Percentiles rank a stretch among this genome's conserved stretches.
phyloP scores from a whole-genome alignment of 2,329 filamentous ascomycete species.

The Xylariomycetidae sp. region DNA sequence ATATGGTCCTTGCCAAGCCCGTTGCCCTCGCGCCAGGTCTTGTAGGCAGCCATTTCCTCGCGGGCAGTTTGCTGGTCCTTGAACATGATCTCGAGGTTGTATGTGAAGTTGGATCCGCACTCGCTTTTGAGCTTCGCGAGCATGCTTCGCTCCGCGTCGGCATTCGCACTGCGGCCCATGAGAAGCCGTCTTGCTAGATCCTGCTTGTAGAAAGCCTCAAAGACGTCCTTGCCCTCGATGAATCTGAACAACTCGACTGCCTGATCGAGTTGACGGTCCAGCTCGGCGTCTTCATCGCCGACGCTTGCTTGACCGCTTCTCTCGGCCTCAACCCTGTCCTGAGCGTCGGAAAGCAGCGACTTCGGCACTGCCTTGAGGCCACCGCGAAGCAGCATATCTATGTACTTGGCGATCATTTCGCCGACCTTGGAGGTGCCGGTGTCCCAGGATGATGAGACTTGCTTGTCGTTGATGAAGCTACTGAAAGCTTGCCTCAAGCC shows the following conservation, averaged over 20 bases:
- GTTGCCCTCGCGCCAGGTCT: conserved; percentile 52
- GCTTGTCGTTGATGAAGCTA: conserved; percentile 86
- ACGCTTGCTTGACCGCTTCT: conserved; percentile 59
- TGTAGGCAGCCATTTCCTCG: conserved; percentile 91
- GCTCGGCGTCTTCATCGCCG: conserved; percentile 83
- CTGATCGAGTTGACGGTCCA: conserved; percentile 87
- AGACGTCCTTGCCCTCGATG: conserved; percentile 94
- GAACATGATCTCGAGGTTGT: conserved; percentile 99
- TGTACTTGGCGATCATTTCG: conserved; percentile 97
- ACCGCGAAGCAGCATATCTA: conserved; percentile 81
- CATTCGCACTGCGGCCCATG: conserved; percentile 87
- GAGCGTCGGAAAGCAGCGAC: conserved; percentile 56
- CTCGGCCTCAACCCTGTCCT: conserved; percentile 51
- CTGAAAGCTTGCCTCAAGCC: conserved; percentile 80
- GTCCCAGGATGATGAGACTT: conserved; percentile 63
- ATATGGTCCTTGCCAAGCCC: conserved; percentile 44
- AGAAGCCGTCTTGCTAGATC: conserved; percentile 84
- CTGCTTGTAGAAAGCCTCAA: conserved; percentile 99
- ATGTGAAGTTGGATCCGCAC: conserved; percentile 89
- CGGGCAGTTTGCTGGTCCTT: conserved; percentile 91
- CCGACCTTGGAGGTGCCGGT: conserved; percentile 89
- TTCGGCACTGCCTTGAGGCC: conserved; percentile 78
- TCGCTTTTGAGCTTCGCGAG: conserved; percentile 84
- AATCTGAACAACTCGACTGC: conserved; percentile 94
- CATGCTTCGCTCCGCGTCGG: conserved; percentile 95